A percentile compares a stretch with the other conserved stretches of the same genome.
Evolutionary conservation across 192 early-diverging fungal species (phyloP).

Genomic region (Phycomyces nitens): DNA sequence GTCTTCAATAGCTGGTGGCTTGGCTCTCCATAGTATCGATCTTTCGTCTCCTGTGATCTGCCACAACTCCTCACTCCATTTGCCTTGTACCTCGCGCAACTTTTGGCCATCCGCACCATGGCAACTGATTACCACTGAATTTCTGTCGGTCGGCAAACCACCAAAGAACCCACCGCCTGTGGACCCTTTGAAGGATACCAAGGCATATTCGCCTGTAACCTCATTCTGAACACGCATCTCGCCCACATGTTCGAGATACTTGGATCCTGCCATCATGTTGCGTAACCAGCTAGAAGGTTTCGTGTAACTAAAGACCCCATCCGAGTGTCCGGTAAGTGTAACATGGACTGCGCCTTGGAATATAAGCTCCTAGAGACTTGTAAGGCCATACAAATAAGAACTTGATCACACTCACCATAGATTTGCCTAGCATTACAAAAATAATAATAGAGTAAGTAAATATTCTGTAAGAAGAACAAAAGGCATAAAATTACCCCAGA

Average conservation of each 20-base stretch:
- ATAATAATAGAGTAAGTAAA: too few relatives aligned
- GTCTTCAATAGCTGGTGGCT: constrained; percentile 59
- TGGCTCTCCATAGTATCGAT: constrained; percentile 83
- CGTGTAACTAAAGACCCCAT: constrained; percentile 80
- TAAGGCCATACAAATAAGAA: too few relatives aligned
- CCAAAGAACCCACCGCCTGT: constrained; percentile 64
- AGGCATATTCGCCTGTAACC: constrained; percentile 64
- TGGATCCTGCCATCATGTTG: constrained; percentile 83
- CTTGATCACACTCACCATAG: too few relatives aligned
- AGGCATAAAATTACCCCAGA: constrained; percentile 87
- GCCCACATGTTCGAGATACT: constrained; percentile 90
- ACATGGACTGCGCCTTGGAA: constrained; percentile 82
- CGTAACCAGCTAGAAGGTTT: constrained; percentile 93
- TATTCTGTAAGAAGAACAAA: too few relatives aligned
- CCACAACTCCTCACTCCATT: constrained; percentile 63
- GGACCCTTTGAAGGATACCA: constrained; percentile 84
- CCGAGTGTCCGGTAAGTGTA: constrained; percentile 50
- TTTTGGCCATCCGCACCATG: constrained; percentile 50
- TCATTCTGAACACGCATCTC: constrained; percentile 79
- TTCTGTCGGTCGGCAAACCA: constrained; percentile 49
- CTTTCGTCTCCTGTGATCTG: constrained; percentile 52
- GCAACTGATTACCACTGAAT: constrained; percentile 68
- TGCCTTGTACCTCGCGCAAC: constrained; percentile 46
- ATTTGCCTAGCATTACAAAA: too few relatives aligned
- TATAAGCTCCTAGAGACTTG: constrained; percentile 61